Conservation (phyloP, 129 eudicot genomes). For the Calendula officinalis region DNA sequence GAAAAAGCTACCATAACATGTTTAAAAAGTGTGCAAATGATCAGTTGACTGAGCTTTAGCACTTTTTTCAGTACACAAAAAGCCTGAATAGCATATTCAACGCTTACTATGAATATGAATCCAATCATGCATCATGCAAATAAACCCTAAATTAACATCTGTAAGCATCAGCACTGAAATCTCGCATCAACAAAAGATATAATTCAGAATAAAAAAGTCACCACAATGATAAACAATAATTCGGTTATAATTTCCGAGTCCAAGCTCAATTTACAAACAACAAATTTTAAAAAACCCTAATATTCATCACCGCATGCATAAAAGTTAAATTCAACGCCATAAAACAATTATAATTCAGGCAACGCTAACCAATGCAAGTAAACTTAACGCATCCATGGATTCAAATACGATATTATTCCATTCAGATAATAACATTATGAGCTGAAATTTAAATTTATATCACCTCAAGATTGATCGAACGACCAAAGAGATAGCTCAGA, state of each 20-base stretch:
- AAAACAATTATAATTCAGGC: background rate
- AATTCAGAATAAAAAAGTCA: background rate
- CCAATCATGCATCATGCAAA: background rate
- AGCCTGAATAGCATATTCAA: background rate
- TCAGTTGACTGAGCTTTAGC: constrained; percentile 9
- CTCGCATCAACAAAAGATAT: constrained; percentile 1
- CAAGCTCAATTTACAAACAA: constrained; percentile 1
- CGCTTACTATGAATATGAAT: background rate
- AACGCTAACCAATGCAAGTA: constrained; percentile 11
- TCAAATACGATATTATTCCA: constrained; percentile 2
- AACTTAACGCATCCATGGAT: background rate
- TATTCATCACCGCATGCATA: constrained; percentile 11
- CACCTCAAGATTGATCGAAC: constrained; percentile 7
- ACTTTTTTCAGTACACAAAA: background rate
- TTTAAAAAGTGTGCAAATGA: background rate
- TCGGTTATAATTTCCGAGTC: background rate
- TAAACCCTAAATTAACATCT: constrained; percentile 21
- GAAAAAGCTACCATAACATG: background rate
- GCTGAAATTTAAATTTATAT: constrained; percentile 7
- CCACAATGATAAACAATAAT: background rate
- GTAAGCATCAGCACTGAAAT: constrained; percentile 8
- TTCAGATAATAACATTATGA: constrained; percentile 5
- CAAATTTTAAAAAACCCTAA: background rate
- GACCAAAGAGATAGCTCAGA: background rate
- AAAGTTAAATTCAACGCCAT: background rate